phyloP scores from a whole-genome alignment of 75 land plant genomes.

The Cupressus sempervirens region DNA sequence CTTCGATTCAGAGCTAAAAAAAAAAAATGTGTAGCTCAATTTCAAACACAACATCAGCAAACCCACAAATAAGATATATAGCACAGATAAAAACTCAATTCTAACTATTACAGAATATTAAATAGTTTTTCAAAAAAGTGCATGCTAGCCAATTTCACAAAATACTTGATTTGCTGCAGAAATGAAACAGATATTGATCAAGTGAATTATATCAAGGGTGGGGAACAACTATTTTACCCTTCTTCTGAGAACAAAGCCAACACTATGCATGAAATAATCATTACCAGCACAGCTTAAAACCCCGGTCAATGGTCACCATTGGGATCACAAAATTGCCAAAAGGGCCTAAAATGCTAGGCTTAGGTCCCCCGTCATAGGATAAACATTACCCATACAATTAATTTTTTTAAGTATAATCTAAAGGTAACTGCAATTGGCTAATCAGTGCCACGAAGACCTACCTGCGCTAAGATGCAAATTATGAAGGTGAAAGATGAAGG shows the following conservation, averaged over 20 bases:
- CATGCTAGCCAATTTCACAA: neutral
- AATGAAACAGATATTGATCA: neutral
- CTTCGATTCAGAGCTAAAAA: neutral
- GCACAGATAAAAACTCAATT: neutral
- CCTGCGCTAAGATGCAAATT: no score
- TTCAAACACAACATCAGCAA: neutral
- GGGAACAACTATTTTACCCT: neutral
- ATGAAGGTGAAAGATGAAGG: no score
- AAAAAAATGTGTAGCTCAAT: neutral
- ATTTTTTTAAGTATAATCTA: no score
- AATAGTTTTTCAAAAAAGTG: neutral
- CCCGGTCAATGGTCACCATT: neutral
- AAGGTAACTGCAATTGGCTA: no score
- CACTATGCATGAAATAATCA: neutral
- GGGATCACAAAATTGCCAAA: neutral
- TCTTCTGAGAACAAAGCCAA: neutral
- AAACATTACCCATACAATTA: no score
- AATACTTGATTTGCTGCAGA: neutral
- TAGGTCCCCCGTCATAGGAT: no score
- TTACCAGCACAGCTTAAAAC: neutral
- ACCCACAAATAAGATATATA: neutral
- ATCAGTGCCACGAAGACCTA: no score
- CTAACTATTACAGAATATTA: neutral
- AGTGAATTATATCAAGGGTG: neutral
- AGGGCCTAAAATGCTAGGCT: no score